Evolutionary conservation across 2,329 filamentous ascomycete species (phyloP).

Genomic region (Zarea fungicola): DNA sequence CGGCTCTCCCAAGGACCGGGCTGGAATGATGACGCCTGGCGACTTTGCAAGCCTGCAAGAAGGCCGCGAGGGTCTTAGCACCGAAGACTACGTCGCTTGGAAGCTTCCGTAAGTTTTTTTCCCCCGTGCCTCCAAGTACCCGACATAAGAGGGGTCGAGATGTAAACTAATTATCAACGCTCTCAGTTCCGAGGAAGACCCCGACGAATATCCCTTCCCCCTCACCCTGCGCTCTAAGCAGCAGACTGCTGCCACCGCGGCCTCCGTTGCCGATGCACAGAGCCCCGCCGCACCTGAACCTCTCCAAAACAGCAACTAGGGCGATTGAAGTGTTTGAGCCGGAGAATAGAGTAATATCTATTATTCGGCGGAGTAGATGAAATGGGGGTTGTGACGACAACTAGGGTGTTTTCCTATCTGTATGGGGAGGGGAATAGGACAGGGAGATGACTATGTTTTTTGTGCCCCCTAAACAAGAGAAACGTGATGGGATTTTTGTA

Average conservation of each 20-base stretch:
- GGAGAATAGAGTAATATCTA: background rate
- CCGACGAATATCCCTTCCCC: conserved; percentile 62
- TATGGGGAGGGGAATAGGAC: background rate
- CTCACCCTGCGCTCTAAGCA: conserved; percentile 53
- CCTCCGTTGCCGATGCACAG: background rate
- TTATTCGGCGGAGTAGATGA: no score
- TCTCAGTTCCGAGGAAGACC: conserved; percentile 83
- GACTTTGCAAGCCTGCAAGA: conserved; percentile 97
- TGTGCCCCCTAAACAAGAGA: no score
- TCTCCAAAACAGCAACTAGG: conserved; percentile 3
- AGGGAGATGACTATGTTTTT: no score
- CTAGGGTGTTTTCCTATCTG: no score
- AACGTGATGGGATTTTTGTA: conserved; percentile 1
- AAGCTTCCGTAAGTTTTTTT: conserved; percentile 84
- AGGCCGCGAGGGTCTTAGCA: conserved; percentile 84
- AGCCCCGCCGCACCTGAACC: conserved; percentile 2
- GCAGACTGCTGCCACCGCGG: conserved; percentile 23
- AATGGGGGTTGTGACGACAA: background rate
- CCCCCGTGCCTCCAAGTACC: no score
- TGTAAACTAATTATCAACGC: background rate
- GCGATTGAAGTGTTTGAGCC: background rate
- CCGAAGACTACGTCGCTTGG: conserved; percentile 98
- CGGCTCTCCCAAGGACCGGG: conserved; percentile 82
- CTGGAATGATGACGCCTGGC: conserved; percentile 98
- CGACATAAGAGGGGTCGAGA: background rate